A percentile compares a stretch with the other conserved stretches of the same genome.
phyloP scores from a whole-genome alignment of 345 rosid species.

The Hibiscus syriacus region DNA sequence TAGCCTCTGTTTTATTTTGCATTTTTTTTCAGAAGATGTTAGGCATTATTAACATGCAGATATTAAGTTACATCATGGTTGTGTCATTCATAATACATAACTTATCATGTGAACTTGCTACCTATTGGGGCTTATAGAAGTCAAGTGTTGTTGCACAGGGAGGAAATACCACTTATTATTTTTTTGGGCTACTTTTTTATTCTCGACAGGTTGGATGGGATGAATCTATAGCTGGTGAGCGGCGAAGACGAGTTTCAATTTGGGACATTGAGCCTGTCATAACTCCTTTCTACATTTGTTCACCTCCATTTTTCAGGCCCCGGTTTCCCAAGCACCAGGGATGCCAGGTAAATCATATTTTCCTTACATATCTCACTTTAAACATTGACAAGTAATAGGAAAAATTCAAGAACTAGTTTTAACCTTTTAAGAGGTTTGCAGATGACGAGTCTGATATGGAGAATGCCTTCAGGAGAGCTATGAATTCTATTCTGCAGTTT shows the following conservation, averaged over 20 bases:
- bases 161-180: background rate
- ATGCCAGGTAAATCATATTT: conserved; percentile 51
- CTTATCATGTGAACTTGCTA: background rate
- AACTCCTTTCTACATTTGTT: too few species aligned
- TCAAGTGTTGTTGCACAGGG: background rate
- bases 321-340: too few species aligned
- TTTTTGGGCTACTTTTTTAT: background rate
- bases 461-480: too few species aligned
- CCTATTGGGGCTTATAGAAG: background rate
- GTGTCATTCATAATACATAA: background rate
- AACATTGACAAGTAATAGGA: background rate
- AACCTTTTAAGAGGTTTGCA: conserved; percentile 24
- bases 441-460: too few species aligned
- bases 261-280: conserved; percentile 98
- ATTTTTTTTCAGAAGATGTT: background rate
- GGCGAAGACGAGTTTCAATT: conserved; percentile 79
- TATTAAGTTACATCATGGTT: too few species aligned
- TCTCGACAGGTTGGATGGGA: too few species aligned
- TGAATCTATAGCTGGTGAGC: conserved; percentile 84
- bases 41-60: background rate
- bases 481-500: too few species aligned
- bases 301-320: too few species aligned
- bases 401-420: background rate
- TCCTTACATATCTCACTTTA: background rate
- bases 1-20: background rate